A percentile compares a stretch with the other conserved stretches of the same genome.
phyloP scores from a whole-genome alignment of 257 asterid genomes.

The Cordia subcordata region DNA sequence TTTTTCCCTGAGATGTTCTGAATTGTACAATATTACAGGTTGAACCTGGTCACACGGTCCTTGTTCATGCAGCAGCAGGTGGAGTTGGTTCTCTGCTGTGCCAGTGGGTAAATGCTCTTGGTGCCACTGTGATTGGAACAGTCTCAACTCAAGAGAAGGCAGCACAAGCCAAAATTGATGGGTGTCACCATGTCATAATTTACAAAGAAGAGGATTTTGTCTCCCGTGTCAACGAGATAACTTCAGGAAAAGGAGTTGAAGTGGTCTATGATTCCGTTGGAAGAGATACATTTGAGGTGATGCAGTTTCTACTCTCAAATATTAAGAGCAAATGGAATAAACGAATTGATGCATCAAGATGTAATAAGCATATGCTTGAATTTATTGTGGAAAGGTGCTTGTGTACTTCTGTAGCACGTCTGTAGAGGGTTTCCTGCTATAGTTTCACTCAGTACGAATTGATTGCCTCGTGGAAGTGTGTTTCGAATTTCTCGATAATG shows the following conservation, averaged over 20 bases:
- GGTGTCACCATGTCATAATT: slow-evolving; percentile 80
- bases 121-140: slow-evolving; percentile 93
- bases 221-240: slow-evolving; percentile 74
- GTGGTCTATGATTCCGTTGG: slow-evolving; percentile 99
- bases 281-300: slow-evolving; percentile 94
- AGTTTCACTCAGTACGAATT: too few species aligned
- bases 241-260: slow-evolving; percentile 91
- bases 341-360: too few species aligned
- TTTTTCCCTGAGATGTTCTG: too few species aligned
- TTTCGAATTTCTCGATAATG: too few species aligned
- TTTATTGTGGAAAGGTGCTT: too few species aligned
- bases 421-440: too few species aligned
- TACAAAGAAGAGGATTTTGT: slow-evolving; percentile 86
- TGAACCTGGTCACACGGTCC: slow-evolving; percentile 78
- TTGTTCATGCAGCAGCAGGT: slow-evolving; percentile 97
- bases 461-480: too few species aligned
- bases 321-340: neutral
- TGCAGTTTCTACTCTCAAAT: neutral
- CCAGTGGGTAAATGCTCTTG: slow-evolving; percentile 94
- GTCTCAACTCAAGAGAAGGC: slow-evolving; percentile 92
- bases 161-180: slow-evolving; percentile 84
- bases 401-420: too few species aligned
- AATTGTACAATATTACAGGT: slow-evolving; percentile 40
- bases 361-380: too few species aligned
- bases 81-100: slow-evolving; percentile 93